Evolutionary conservation across 2,329 filamentous ascomycete genomes (phyloP).

Genomic region (Xylaria arbuscula): DNA sequence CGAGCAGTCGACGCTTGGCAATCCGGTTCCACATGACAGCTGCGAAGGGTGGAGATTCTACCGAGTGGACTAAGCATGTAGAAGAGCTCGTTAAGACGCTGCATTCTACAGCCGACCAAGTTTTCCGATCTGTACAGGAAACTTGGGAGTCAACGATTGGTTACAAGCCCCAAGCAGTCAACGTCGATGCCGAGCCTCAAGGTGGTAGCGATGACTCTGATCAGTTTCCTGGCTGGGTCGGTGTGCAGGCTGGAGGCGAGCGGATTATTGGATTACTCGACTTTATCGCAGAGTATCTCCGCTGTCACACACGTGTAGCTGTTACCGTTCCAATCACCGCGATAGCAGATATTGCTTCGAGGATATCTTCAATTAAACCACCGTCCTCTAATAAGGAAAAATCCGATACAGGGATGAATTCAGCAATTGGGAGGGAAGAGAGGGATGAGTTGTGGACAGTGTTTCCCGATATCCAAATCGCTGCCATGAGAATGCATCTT

Average conservation of each 20-base stretch:
- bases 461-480: slow-evolving; percentile 79
- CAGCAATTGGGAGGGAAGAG: slow-evolving; percentile 81
- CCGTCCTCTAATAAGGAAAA: slow-evolving; percentile 60
- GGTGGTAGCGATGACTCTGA: slow-evolving; percentile 60
- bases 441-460: slow-evolving; percentile 80
- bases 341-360: slow-evolving; percentile 74
- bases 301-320: slow-evolving; percentile 70
- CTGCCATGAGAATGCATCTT: slow-evolving; percentile 72
- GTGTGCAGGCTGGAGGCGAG: slow-evolving; percentile 78
- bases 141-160: slow-evolving; percentile 78
- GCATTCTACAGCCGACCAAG: slow-evolving; percentile 78
- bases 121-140: slow-evolving; percentile 83
- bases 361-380: slow-evolving; percentile 74
- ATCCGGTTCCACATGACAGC: slow-evolving; percentile 82
- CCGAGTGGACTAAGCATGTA: slow-evolving; percentile 81
- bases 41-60: slow-evolving; percentile 78
- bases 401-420: slow-evolving; percentile 68
- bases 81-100: slow-evolving; percentile 70
- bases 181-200: slow-evolving; percentile 59
- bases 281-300: slow-evolving; percentile 72
- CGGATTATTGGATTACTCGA: slow-evolving; percentile 74
- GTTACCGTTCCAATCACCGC: slow-evolving; percentile 75
- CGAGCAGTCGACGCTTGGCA: slow-evolving; percentile 71
- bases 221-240: slow-evolving; percentile 76
- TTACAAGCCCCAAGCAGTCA: slow-evolving; percentile 57